These are phyloP conservation scores for Xylaria sp. DNA, from an alignment of 2,329 filamentous ascomycete genomes.

Conservation along the genomic window DNA sequence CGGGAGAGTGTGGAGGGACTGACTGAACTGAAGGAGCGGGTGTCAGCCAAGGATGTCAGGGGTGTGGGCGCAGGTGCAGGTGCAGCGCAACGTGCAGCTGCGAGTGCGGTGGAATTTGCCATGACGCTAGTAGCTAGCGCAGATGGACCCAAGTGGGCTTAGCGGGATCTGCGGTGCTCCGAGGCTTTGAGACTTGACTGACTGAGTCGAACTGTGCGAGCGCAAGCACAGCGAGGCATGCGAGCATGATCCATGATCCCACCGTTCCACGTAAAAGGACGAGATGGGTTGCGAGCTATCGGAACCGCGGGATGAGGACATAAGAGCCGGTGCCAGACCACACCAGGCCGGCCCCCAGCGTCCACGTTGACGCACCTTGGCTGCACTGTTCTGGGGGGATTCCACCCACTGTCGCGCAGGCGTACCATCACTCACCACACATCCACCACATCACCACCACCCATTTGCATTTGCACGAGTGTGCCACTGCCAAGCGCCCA, in stretches of 20 bases:
- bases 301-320: slow-evolving; percentile 28
- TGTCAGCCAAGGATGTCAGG: neutral
- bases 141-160: slow-evolving; percentile 14
- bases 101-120: slow-evolving; percentile 3
- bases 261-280: slow-evolving; percentile 4
- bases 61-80: neutral
- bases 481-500: slow-evolving; percentile 17
- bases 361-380: neutral
- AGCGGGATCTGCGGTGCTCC: slow-evolving; percentile 24
- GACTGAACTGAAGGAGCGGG: slow-evolving; percentile 12
- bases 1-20: no score
- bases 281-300: slow-evolving; percentile 22
- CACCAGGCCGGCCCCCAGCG: neutral
- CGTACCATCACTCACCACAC: neutral
- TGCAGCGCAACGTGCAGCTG: slow-evolving; percentile 6
- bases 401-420: neutral
- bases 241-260: neutral
- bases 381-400: neutral
- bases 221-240: neutral
- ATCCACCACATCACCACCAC: no score
- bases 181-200: slow-evolving; percentile 11
- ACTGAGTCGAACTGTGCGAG: slow-evolving; percentile 15
- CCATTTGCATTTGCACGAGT: neutral
- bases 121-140: neutral
- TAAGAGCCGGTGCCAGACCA: slow-evolving; percentile 24